Evolutionary conservation across 345 rosid genomes (phyloP).

Genomic region (Garcia nutans): DNA sequence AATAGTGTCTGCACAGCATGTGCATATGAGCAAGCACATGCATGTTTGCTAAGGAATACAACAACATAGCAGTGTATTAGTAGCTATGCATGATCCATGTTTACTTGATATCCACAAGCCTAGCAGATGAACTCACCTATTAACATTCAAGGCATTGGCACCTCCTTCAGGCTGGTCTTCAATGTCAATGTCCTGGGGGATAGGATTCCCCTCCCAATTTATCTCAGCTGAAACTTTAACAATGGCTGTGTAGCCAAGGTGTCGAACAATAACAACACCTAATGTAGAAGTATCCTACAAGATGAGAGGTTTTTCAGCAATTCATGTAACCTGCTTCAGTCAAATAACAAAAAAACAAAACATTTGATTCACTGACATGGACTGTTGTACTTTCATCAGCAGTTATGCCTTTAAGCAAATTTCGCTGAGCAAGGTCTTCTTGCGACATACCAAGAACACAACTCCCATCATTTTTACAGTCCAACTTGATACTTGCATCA

Average conservation of each 20-base stretch:
- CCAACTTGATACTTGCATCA: slow-evolving; percentile 32
- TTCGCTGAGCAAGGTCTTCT: slow-evolving; percentile 36
- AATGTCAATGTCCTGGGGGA: slow-evolving; percentile 29
- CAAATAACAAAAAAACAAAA: slow-evolving; percentile 25
- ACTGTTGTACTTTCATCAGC: slow-evolving; percentile 41
- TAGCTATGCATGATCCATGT: slow-evolving; percentile 3
- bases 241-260: slow-evolving; percentile 33
- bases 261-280: slow-evolving; percentile 37
- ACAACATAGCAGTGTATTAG: neutral
- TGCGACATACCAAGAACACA: slow-evolving; percentile 29
- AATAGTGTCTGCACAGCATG: neutral
- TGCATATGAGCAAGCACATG: neutral
- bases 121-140: slow-evolving; percentile 31
- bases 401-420: slow-evolving; percentile 36
- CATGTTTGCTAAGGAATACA: neutral
- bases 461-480: slow-evolving; percentile 35
- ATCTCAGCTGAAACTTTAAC: slow-evolving; percentile 32
- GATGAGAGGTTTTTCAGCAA: slow-evolving; percentile 30
- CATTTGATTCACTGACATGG: slow-evolving; percentile 28
- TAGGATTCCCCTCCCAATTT: slow-evolving; percentile 29
- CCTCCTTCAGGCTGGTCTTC: slow-evolving; percentile 40
- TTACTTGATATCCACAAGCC: slow-evolving; percentile 12
- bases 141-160: slow-evolving; percentile 34
- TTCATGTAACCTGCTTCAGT: slow-evolving; percentile 26
- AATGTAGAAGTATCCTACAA: slow-evolving; percentile 38